Evolutionary conservation across 257 asterid genomes (phyloP).

Genomic region (Rehmannia glutinosa): DNA sequence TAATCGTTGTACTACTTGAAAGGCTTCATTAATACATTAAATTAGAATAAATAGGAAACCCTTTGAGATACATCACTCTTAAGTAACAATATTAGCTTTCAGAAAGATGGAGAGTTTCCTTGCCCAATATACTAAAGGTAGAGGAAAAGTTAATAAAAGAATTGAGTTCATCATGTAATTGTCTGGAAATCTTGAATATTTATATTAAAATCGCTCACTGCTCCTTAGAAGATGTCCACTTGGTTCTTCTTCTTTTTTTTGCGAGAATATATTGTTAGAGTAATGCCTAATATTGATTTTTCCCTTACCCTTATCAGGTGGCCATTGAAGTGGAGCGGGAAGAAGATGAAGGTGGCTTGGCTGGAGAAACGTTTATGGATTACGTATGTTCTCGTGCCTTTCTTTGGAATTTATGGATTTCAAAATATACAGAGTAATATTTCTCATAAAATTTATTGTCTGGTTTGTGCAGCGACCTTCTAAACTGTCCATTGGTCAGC

Average conservation of each 20-base stretch:
- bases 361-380: conserved; percentile 91
- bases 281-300: conserved; percentile 8
- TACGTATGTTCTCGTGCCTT: conserved; percentile 48
- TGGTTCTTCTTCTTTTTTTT: not conserved
- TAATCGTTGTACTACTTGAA: too few species aligned
- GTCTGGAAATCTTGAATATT: not conserved
- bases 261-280: conserved; percentile 9
- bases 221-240: conserved; percentile 11
- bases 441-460: conserved; percentile 21
- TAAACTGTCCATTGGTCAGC: conserved; percentile 80
- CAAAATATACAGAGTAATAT: conserved; percentile 6
- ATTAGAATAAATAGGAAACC: not conserved
- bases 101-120: not conserved
- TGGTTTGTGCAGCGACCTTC: conserved; percentile 71
- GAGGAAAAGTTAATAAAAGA: not conserved
- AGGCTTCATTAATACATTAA: conserved; percentile 5
- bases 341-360: conserved; percentile 98
- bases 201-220: not conserved
- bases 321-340: conserved; percentile 96
- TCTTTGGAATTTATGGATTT: conserved; percentile 11
- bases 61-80: not conserved
- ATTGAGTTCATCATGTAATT: not conserved
- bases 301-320: conserved; percentile 43
- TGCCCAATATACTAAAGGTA: not conserved
- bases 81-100: not conserved